Conservation (phyloP, 2,329 filamentous ascomycete genomes). For the Botryotinia convoluta region DNA sequence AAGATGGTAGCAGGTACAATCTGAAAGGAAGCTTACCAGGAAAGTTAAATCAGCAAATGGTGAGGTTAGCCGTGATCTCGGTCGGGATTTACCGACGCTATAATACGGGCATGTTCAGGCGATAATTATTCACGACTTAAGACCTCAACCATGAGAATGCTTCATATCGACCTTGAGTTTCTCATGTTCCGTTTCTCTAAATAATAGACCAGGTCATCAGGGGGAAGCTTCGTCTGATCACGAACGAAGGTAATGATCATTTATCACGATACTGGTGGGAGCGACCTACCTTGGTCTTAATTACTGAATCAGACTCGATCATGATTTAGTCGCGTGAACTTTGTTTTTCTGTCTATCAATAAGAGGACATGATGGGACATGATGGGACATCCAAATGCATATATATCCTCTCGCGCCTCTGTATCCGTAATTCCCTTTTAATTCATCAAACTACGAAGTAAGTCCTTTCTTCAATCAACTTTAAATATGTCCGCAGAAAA, state of each 20-base stretch:
- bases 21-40: background rate
- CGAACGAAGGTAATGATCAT: background rate
- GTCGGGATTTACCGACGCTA: constrained; percentile 2
- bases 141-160: background rate
- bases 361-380: background rate
- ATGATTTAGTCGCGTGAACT: constrained; percentile 13
- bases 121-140: background rate
- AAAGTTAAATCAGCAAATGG: background rate
- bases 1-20: background rate
- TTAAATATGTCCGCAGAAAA: constrained; percentile 5
- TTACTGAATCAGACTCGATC: background rate
- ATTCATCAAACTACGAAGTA: background rate
- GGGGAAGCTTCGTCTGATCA: background rate
- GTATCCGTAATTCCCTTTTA: background rate
- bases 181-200: background rate
- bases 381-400: background rate
- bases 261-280: background rate
- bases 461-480: background rate
- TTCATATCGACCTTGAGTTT: background rate
- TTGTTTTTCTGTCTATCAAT: constrained; percentile 6
- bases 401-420: background rate
- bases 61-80: background rate
- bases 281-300: background rate
- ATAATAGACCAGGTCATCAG: background rate
- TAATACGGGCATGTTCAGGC: background rate